Percentiles rank a stretch among this genome's conserved stretches.
Evolutionary conservation across 768 basidiomycete species (phyloP).

Genomic region (Hydnomerulius pinastri): DNA sequence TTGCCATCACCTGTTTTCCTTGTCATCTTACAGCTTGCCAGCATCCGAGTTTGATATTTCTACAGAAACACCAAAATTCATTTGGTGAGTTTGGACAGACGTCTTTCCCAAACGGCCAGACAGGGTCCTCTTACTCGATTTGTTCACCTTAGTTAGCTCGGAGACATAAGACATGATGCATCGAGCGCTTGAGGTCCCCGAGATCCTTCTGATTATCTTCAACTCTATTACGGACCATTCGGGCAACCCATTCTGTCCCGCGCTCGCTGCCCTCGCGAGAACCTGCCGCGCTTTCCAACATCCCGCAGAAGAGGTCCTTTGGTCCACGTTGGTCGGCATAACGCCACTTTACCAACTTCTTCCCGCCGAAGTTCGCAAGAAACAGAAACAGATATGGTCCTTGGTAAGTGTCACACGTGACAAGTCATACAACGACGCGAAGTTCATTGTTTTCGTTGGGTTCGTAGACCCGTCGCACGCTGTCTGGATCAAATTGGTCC

Average conservation of each 20-base stretch:
- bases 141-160: neutral
- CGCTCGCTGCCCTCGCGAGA: constrained; percentile 28
- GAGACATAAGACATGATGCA: constrained; percentile 7
- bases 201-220: constrained; percentile 26
- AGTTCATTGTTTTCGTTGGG: neutral
- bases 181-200: constrained; percentile 17
- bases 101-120: neutral
- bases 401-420: constrained; percentile 13
- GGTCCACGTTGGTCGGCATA: constrained; percentile 15
- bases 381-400: constrained; percentile 16
- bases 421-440: neutral
- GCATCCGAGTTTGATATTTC: no score
- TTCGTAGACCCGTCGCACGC: constrained; percentile 17
- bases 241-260: constrained; percentile 14
- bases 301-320: constrained; percentile 24
- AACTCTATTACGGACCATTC: constrained; percentile 14
- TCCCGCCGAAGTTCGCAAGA: constrained; percentile 15
- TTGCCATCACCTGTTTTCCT: no score
- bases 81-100: no score
- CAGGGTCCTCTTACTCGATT: constrained; percentile 9
- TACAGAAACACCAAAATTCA: no score
- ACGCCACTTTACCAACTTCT: constrained; percentile 17
- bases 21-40: no score
- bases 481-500: constrained; percentile 20
- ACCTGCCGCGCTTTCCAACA: constrained; percentile 24